Conservation (phyloP, 2,329 filamentous ascomycete genomes). For the Delphinella strobiligena region DNA sequence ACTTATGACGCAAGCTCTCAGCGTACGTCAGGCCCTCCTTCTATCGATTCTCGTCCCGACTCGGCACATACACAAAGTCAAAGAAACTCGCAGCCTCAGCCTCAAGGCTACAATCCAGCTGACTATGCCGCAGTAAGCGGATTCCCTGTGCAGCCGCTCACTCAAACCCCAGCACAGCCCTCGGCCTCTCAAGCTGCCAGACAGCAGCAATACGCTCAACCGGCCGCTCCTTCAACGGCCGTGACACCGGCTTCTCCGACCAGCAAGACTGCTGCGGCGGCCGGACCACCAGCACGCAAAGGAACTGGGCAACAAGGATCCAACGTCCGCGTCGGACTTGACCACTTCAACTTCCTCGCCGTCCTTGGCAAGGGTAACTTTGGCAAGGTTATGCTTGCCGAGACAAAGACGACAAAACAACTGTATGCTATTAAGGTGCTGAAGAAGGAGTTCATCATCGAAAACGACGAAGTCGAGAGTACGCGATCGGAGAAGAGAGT, state of each 20-base stretch:
- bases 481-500: slow-evolving; percentile 96
- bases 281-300: slow-evolving; percentile 57
- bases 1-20: slow-evolving; percentile 26
- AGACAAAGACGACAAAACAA: slow-evolving; percentile 84
- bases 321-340: slow-evolving; percentile 77
- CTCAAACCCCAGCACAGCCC: slow-evolving; percentile 35
- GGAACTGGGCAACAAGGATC: slow-evolving; percentile 43
- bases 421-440: slow-evolving; percentile 97
- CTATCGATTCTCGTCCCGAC: slow-evolving; percentile 14
- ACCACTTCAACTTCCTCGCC: slow-evolving; percentile 98
- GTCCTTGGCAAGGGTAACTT: slow-evolving; percentile 99
- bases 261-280: slow-evolving; percentile 19
- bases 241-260: slow-evolving; percentile 22
- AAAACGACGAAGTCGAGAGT: slow-evolving; percentile 98
- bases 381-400: slow-evolving; percentile 97
- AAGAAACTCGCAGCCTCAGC: slow-evolving; percentile 26
- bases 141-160: slow-evolving; percentile 23
- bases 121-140: slow-evolving; percentile 50
- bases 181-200: slow-evolving; percentile 27
- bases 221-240: slow-evolving; percentile 28
- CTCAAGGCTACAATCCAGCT: slow-evolving; percentile 62
- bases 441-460: slow-evolving; percentile 99
- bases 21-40: slow-evolving; percentile 11
- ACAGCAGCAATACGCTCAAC: slow-evolving; percentile 36
- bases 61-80: slow-evolving; percentile 6